Evolutionary conservation across 2,329 filamentous ascomycete species (phyloP).

Genomic region (Phialophora macrospora): DNA sequence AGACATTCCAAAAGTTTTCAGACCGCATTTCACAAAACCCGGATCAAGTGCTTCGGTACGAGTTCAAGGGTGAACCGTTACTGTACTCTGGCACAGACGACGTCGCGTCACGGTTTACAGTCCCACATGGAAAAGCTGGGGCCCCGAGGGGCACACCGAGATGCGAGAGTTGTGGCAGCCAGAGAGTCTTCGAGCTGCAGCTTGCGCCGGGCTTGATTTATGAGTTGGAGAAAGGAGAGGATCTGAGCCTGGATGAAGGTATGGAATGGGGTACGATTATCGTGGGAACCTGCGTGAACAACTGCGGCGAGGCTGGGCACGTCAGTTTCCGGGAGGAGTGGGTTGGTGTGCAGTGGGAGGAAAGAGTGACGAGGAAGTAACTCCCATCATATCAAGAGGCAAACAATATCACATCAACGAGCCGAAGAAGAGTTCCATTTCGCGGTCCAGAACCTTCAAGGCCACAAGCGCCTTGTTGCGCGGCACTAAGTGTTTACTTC

Average conservation of each 20-base stretch:
- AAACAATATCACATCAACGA: neutral
- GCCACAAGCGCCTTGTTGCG: too few species aligned
- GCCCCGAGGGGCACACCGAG: slow-evolving; percentile 63
- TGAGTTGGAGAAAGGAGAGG: slow-evolving; percentile 76
- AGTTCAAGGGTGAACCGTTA: slow-evolving; percentile 73
- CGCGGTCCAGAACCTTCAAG: too few species aligned
- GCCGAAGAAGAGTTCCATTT: neutral
- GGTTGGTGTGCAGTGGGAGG: slow-evolving; percentile 98
- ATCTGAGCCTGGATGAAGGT: slow-evolving; percentile 66
- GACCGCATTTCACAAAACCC: slow-evolving; percentile 79
- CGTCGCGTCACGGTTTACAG: slow-evolving; percentile 68
- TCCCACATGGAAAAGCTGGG: slow-evolving; percentile 35
- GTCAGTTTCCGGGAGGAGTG: slow-evolving; percentile 90
- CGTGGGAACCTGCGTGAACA: slow-evolving; percentile 78
- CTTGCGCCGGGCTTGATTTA: slow-evolving; percentile 88
- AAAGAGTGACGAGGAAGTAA: slow-evolving; percentile 49
- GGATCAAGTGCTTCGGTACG: slow-evolving; percentile 80
- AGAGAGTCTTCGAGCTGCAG: slow-evolving; percentile 87
- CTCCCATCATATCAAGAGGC: neutral
- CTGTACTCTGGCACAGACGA: slow-evolving; percentile 79
- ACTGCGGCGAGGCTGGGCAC: slow-evolving; percentile 72
- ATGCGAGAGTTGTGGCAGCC: slow-evolving; percentile 75
- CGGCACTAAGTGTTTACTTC: neutral
- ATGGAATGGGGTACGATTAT: slow-evolving; percentile 99
- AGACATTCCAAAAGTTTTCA: slow-evolving; percentile 78